Conservation (phyloP, 306 rosid species). For the Geum urbanum region DNA sequence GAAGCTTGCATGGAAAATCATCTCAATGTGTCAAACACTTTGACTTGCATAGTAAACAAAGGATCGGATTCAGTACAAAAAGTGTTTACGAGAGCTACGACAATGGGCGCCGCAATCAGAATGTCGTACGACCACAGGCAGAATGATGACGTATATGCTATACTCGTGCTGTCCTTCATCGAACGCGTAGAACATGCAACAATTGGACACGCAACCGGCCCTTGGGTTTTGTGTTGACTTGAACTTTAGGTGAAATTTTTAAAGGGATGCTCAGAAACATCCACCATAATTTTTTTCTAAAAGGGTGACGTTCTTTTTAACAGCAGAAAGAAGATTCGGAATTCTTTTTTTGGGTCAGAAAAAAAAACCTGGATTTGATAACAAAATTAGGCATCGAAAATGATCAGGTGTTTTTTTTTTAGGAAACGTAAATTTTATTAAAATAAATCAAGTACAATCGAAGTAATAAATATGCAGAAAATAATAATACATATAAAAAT, state of each 20-base stretch:
- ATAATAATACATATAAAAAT: too few relatives aligned
- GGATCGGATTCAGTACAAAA: neutral
- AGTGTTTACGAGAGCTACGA: neutral
- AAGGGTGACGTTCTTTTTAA: neutral
- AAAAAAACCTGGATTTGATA: neutral
- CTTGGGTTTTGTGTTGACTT: neutral
- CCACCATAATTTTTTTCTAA: neutral
- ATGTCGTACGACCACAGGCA: neutral
- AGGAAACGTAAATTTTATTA: too few relatives aligned
- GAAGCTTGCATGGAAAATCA: conserved; percentile 50
- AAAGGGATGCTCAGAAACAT: too few relatives aligned
- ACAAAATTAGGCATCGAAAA: neutral
- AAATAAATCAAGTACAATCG: too few relatives aligned
- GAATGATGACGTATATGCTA: neutral
- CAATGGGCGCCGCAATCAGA: neutral
- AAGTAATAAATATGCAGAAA: too few relatives aligned
- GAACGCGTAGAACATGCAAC: neutral
- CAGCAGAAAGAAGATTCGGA: neutral
- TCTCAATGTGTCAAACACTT: conserved; percentile 31
- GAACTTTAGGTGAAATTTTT: neutral
- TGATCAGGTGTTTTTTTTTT: too few relatives aligned
- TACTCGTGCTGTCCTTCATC: neutral
- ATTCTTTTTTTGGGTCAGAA: neutral
- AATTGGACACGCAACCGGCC: neutral
- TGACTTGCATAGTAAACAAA: neutral